Evolutionary conservation across 2,329 filamentous ascomycete species (phyloP).

Genomic region (Nigrospora oryzae): DNA sequence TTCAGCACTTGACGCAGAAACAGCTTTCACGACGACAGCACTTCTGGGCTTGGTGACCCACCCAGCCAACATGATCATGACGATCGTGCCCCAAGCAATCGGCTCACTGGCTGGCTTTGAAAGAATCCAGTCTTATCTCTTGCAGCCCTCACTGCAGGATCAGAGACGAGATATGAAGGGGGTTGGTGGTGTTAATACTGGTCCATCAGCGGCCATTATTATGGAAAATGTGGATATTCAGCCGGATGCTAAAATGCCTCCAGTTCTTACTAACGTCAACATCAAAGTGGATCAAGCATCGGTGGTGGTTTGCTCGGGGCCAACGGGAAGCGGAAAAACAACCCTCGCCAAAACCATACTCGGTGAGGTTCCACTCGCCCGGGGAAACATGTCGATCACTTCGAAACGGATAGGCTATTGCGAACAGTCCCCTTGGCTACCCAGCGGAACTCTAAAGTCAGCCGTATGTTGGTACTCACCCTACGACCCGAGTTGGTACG

Average conservation of each 20-base stretch:
- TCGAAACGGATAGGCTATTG: conserved; percentile 24
- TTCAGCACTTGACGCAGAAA: conserved; percentile 19
- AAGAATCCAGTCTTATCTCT: conserved; percentile 26
- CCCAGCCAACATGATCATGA: conserved; percentile 35
- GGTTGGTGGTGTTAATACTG: background rate
- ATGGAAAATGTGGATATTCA: background rate
- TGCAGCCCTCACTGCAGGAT: conserved; percentile 9
- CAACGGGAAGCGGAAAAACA: conserved; percentile 19
- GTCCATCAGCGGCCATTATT: background rate
- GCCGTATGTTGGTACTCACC: conserved; percentile 13
- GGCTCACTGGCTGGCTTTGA: conserved; percentile 24
- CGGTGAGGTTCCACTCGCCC: conserved; percentile 8
- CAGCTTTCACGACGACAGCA: conserved; percentile 30
- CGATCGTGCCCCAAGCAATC: conserved; percentile 24
- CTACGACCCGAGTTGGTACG: conserved; percentile 18
- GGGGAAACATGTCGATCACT: conserved; percentile 16
- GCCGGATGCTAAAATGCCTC: conserved; percentile 3
- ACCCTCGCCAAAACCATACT: conserved; percentile 11
- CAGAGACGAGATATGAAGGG: background rate
- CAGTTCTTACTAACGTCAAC: conserved; percentile 13
- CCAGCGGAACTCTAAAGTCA: conserved; percentile 21
- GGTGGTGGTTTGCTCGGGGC: conserved; percentile 15
- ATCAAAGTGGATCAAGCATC: conserved; percentile 12
- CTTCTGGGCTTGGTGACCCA: conserved; percentile 29
- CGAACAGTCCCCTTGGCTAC: conserved; percentile 27